Percentiles rank a stretch among this genome's conserved stretches.
phyloP scores from a whole-genome alignment of 352 stramenopile genomes.

The Phytophthora colocasiae region DNA sequence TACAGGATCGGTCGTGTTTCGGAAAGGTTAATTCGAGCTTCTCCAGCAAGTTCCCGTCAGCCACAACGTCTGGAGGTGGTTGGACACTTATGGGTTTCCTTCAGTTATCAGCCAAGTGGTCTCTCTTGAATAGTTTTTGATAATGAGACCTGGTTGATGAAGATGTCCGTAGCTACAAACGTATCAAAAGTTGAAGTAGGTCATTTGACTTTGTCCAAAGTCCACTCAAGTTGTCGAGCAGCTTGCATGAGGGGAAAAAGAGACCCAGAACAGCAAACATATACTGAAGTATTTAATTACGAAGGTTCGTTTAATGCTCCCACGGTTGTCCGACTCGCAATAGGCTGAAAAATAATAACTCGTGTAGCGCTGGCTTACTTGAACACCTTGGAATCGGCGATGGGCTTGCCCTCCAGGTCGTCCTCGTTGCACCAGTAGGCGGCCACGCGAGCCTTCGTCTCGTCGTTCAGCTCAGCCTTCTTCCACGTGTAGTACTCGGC shows the following conservation, averaged over 20 bases:
- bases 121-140: not conserved
- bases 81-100: not conserved
- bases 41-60: not conserved
- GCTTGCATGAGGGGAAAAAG: too few relatives aligned
- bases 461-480: constrained; percentile 74
- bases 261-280: not conserved
- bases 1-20: not conserved
- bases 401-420: constrained; percentile 88
- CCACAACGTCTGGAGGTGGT: not conserved
- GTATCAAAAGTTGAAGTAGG: not conserved
- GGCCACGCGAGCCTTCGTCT: constrained; percentile 79
- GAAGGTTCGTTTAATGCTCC: too few relatives aligned
- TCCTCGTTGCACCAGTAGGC: constrained; percentile 92
- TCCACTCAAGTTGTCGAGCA: too few relatives aligned
- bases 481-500: constrained; percentile 95
- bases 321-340: not conserved
- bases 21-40: constrained; percentile 1
- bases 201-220: not conserved
- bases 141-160: not conserved
- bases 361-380: constrained; percentile 76
- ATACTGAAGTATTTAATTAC: not conserved
- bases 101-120: not conserved
- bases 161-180: too few relatives aligned
- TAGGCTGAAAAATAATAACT: not conserved
- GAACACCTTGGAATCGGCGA: constrained; percentile 94